A percentile compares a stretch with the other conserved stretches of the same genome.
Evolutionary conservation across 2,329 filamentous ascomycete genomes (phyloP).

Genomic region (Colletotrichum eremochloae): DNA sequence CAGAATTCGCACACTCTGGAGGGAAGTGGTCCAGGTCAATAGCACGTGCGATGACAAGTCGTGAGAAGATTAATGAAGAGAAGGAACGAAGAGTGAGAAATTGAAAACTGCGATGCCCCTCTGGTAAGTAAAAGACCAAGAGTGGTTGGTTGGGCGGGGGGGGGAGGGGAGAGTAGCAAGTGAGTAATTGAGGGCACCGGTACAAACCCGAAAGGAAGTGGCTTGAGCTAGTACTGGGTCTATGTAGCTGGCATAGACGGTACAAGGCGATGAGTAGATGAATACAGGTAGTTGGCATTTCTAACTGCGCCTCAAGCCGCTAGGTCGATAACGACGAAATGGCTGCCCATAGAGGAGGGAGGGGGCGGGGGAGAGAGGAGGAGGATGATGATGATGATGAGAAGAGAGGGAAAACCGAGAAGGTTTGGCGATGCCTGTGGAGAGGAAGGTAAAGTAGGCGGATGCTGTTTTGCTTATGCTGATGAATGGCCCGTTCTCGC

Average conservation of each 20-base stretch:
- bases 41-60: neutral
- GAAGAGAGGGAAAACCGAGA: neutral
- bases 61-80: neutral
- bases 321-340: slow-evolving; percentile 16
- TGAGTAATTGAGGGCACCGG: slow-evolving; percentile 17
- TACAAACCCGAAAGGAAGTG: slow-evolving; percentile 22
- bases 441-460: neutral
- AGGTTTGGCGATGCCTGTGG: slow-evolving; percentile 10
- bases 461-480: neutral
- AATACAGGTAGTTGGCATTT: slow-evolving; percentile 24
- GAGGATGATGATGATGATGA: neutral
- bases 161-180: neutral
- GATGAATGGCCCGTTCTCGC: slow-evolving; percentile 12
- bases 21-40: neutral
- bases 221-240: slow-evolving; percentile 27
- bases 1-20: slow-evolving; percentile 25
- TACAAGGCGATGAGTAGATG: slow-evolving; percentile 18
- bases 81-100: neutral
- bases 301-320: slow-evolving; percentile 36
- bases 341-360: slow-evolving; percentile 3
- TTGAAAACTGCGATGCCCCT: slow-evolving; percentile 12
- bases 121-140: slow-evolving; percentile 18
- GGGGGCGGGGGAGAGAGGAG: neutral
- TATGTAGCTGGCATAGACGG: slow-evolving; percentile 29
- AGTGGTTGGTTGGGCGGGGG: neutral